Evolutionary conservation across 306 rosid species (phyloP).

Genomic region (Cyclanthera cordifolia): DNA sequence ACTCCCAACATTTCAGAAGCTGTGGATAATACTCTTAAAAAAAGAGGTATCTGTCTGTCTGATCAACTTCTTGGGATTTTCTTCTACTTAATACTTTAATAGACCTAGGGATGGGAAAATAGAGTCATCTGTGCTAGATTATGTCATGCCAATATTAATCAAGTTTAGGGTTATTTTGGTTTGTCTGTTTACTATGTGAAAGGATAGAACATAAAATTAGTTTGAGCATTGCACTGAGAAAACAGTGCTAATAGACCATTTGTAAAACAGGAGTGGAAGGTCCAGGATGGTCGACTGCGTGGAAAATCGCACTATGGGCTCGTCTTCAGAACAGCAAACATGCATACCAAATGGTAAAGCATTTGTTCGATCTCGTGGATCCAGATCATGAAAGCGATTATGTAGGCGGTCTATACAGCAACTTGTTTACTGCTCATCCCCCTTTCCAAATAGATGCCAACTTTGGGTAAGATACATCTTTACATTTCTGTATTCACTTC

Average conservation of each 20-base stretch:
- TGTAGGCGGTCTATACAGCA: constrained; percentile 92
- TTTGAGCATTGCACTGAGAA: not conserved
- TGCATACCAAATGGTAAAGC: constrained; percentile 81
- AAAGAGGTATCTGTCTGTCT: constrained; percentile 56
- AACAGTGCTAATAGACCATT: not conserved
- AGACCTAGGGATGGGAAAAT: not conserved
- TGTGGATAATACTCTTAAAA: constrained; percentile 42
- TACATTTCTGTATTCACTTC: not conserved
- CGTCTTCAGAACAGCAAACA: constrained; percentile 78
- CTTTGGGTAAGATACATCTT: constrained; percentile 54
- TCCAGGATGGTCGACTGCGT: constrained; percentile 96
- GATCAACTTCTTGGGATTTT: constrained; percentile 15
- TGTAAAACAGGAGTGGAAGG: constrained; percentile 75
- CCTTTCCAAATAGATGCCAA: constrained; percentile 97
- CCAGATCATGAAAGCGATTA: constrained; percentile 53
- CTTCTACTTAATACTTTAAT: not conserved
- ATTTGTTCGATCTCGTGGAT: constrained; percentile 69
- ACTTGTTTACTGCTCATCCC: constrained; percentile 79
- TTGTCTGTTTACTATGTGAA: too few species aligned
- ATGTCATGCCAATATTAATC: not conserved
- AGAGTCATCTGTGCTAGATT: not conserved
- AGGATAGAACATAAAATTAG: not conserved
- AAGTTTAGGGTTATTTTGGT: not conserved
- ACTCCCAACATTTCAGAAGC: constrained; percentile 76
- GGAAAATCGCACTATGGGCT: constrained; percentile 83